Percentiles rank a stretch among this genome's conserved stretches.
phyloP scores from a whole-genome alignment of 2,329 filamentous ascomycete species.

The Fusarium sterilihyphosum region DNA sequence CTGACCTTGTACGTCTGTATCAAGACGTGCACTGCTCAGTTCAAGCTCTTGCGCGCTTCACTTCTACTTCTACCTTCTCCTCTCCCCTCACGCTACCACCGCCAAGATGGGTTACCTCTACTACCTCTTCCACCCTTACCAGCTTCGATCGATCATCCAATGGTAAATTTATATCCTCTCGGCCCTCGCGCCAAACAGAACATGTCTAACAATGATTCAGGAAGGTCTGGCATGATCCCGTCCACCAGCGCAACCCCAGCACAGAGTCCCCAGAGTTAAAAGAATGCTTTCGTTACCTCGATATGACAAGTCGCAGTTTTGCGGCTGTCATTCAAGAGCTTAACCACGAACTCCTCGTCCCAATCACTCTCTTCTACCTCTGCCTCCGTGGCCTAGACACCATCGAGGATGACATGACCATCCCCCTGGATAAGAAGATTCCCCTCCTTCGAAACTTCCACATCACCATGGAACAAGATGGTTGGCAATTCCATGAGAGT shows the following conservation, averaged over 20 bases:
- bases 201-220: slow-evolving; percentile 56
- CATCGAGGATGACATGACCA: slow-evolving; percentile 98
- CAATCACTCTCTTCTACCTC: slow-evolving; percentile 92
- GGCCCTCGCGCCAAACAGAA: background rate
- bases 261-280: slow-evolving; percentile 80
- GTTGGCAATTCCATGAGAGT: slow-evolving; percentile 90
- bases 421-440: slow-evolving; percentile 83
- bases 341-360: slow-evolving; percentile 90
- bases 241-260: slow-evolving; percentile 81
- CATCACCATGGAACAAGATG: slow-evolving; percentile 79
- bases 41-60: slow-evolving; percentile 9
- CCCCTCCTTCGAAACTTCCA: slow-evolving; percentile 87
- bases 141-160: slow-evolving; percentile 87
- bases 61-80: background rate
- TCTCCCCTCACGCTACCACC: slow-evolving; percentile 15
- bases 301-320: slow-evolving; percentile 93
- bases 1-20: slow-evolving; percentile 18
- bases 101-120: slow-evolving; percentile 73
- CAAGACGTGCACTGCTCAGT: slow-evolving; percentile 32
- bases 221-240: slow-evolving; percentile 97
- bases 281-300: slow-evolving; percentile 87
- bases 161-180: slow-evolving; percentile 67
- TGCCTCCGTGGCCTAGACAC: slow-evolving; percentile 92
- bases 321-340: slow-evolving; percentile 93
- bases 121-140: slow-evolving; percentile 77